phyloP scores from a whole-genome alignment of 2,329 filamentous ascomycete species.

The Aotearoamyces nothofagi region DNA sequence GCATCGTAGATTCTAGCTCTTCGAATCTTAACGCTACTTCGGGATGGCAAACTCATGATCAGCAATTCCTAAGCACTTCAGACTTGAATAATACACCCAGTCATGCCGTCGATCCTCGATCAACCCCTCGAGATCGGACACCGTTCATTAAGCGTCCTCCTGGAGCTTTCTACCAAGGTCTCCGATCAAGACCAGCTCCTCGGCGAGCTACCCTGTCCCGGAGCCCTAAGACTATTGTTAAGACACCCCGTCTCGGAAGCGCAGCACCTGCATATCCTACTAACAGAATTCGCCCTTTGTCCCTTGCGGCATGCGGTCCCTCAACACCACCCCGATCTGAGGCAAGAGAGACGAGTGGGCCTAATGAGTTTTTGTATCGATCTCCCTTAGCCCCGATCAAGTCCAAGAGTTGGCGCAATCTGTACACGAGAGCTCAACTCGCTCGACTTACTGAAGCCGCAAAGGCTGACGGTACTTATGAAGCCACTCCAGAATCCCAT shows the following conservation, averaged over 20 bases:
- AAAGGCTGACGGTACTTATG: slow-evolving; percentile 8
- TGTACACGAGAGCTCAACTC: slow-evolving; percentile 13
- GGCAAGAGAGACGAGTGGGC: not conserved
- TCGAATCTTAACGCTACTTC: not conserved
- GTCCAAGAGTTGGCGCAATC: slow-evolving; percentile 10
- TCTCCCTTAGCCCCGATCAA: slow-evolving; percentile 15
- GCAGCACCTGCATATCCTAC: slow-evolving; percentile 8
- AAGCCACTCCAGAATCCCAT: not conserved
- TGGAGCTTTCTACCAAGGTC: slow-evolving; percentile 13
- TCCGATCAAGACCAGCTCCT: slow-evolving; percentile 7
- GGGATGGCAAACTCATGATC: too few relatives aligned
- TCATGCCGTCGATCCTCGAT: too few relatives aligned
- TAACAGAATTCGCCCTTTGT: slow-evolving; percentile 11
- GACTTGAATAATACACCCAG: too few relatives aligned
- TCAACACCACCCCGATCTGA: too few relatives aligned
- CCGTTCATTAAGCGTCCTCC: slow-evolving; percentile 10
- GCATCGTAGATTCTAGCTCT: slow-evolving; percentile 1
- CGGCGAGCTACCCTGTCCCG: not conserved
- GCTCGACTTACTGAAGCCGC: slow-evolving; percentile 8
- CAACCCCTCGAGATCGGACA: too few relatives aligned
- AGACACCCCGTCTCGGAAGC: slow-evolving; percentile 1
- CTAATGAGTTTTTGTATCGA: slow-evolving; percentile 13
- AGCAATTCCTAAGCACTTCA: too few relatives aligned
- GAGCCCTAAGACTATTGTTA: not conserved
- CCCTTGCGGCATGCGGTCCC: too few relatives aligned